Evolutionary conservation across 495 filamentous ascomycete genomes (phyloP).

Genomic region (Aspergillus olivimuriae): DNA sequence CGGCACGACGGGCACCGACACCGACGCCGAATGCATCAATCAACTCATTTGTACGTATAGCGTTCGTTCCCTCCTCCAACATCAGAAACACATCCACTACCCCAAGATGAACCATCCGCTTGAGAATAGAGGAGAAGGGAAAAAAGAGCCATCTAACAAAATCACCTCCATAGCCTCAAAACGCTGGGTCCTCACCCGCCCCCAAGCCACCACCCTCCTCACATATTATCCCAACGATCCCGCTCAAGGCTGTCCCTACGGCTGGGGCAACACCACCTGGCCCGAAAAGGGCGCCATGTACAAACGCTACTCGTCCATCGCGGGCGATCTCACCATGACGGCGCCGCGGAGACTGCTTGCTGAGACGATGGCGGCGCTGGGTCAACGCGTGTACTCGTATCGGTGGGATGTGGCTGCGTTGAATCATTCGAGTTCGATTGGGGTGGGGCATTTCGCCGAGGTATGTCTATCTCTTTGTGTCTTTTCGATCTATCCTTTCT

Average conservation of each 20-base stretch:
- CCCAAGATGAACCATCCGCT: neutral
- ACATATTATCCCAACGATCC: constrained; percentile 39
- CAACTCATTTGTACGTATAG: constrained; percentile 30
- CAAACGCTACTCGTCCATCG: constrained; percentile 46
- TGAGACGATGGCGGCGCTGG: constrained; percentile 36
- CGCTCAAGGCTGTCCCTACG: constrained; percentile 39
- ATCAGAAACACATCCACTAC: neutral
- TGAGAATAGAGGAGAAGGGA: neutral
- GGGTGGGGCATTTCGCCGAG: constrained; percentile 34
- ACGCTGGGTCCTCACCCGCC: constrained; percentile 26
- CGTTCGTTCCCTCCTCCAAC: neutral
- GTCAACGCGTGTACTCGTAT: constrained; percentile 47
- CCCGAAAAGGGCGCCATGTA: constrained; percentile 40
- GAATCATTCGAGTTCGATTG: constrained; percentile 24
- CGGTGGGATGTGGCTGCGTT: constrained; percentile 41
- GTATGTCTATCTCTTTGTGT: constrained; percentile 7
- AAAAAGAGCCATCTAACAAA: neutral
- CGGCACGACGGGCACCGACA: constrained; percentile 38
- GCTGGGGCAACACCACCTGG: constrained; percentile 43
- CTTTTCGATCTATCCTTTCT: too few species aligned
- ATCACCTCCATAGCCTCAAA: constrained; percentile 23
- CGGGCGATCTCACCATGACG: constrained; percentile 49
- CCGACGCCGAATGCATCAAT: constrained; percentile 36
- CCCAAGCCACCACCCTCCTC: constrained; percentile 24
- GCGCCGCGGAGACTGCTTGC: constrained; percentile 47